Evolutionary conservation across 2,329 filamentous ascomycete genomes (phyloP).

Genomic region (Tympanopsis confertula): DNA sequence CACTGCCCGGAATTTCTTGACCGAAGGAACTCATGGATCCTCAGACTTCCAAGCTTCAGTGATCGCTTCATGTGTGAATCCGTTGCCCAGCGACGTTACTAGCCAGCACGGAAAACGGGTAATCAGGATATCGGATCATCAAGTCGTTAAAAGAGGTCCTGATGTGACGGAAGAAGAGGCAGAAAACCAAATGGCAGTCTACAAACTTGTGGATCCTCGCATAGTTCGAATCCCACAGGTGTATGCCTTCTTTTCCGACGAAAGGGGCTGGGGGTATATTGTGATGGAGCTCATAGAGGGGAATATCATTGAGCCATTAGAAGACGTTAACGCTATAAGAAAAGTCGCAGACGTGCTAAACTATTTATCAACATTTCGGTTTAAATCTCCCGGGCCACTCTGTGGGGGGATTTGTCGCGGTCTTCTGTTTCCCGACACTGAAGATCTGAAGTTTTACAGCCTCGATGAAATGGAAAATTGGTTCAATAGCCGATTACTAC

Average conservation of each 20-base stretch:
- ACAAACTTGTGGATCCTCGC: too few species aligned
- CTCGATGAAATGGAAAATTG: slow-evolving; percentile 8
- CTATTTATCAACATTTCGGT: too few species aligned
- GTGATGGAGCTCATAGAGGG: slow-evolving; percentile 10
- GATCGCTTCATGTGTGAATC: too few species aligned
- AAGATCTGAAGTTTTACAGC: slow-evolving; percentile 7
- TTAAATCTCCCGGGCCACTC: slow-evolving; percentile 5
- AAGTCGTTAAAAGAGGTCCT: too few species aligned
- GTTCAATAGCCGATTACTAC: slow-evolving; percentile 9
- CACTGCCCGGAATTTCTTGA: too few species aligned
- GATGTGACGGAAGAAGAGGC: too few species aligned
- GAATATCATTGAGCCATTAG: slow-evolving; percentile 7
- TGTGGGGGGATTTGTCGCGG: slow-evolving; percentile 6
- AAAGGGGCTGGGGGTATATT: slow-evolving; percentile 8
- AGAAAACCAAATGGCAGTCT: too few species aligned
- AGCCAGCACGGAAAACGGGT: too few species aligned
- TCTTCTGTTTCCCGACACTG: slow-evolving; percentile 8
- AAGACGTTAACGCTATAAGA: slow-evolving; percentile 4
- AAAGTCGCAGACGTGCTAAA: slow-evolving; percentile 6
- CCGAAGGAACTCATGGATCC: too few species aligned
- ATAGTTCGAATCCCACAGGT: slow-evolving; percentile 8
- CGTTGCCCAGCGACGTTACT: too few species aligned
- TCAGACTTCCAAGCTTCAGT: too few species aligned
- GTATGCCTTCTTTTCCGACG: slow-evolving; percentile 7
- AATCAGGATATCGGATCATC: too few species aligned